Percentiles rank a stretch among this genome's conserved stretches.
Conservation (phyloP, 768 basidiomycete genomes). For the Auricularia sp. region DNA sequence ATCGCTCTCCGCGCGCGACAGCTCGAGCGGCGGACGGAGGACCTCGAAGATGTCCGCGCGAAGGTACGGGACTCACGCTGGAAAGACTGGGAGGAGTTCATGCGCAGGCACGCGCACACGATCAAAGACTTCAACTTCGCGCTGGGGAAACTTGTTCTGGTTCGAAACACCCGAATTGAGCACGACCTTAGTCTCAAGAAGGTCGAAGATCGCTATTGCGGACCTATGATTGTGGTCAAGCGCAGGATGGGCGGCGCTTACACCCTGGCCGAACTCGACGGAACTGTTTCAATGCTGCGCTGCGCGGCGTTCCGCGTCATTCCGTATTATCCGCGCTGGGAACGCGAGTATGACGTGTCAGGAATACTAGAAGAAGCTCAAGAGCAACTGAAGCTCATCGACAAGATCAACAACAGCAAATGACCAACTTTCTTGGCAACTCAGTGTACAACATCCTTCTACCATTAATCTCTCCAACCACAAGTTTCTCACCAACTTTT, state of each 20-base stretch:
- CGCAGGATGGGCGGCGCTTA: constrained; percentile 14
- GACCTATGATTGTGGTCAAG: constrained; percentile 26
- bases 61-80: constrained; percentile 7
- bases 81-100: constrained; percentile 9
- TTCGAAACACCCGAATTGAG: constrained; percentile 21
- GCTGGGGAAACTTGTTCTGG: constrained; percentile 20
- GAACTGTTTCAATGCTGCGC: constrained; percentile 6
- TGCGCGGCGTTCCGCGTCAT: constrained; percentile 8
- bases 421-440: no score
- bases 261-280: constrained; percentile 12
- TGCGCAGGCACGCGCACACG: constrained; percentile 7
- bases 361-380: background rate
- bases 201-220: constrained; percentile 25
- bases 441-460: no score
- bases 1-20: constrained; percentile 9
- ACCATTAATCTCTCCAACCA: no score
- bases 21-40: constrained; percentile 9
- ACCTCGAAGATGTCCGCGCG: constrained; percentile 7
- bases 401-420: no score
- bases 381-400: background rate
- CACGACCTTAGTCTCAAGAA: constrained; percentile 20
- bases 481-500: no score
- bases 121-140: constrained; percentile 20
- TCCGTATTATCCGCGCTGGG: background rate
- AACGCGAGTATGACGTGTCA: background rate